Base-by-base conservation (phyloP, 2,329 filamentous ascomycete species). In the Aspergillus fumigatiaffinis region DNA sequence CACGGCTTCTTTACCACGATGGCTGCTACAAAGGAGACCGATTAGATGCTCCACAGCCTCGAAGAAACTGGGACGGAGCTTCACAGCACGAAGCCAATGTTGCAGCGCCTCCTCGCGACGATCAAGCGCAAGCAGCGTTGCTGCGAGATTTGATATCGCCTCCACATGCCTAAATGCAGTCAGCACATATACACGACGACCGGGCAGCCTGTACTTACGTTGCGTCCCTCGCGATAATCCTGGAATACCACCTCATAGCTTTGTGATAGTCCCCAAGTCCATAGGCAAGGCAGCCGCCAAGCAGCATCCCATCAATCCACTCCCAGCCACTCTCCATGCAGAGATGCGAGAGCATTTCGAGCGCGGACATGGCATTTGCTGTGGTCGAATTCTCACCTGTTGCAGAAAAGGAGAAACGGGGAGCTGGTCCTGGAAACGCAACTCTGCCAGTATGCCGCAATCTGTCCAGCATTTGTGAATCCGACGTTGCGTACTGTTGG, bases 31-130 rank as follows among this genome's bases (percentile, higher is more conserved):
- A 20, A 97, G 75, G 50, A 97, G 79, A 1, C 92, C 91, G 29
- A 97, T 90, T 1, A 99, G 82, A 77, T 97, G 92, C 71, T 99
- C 94, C 2, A 94, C 91, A 7, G 94, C 92, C 76, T 99, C 94
- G 56, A 99, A 89, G 74, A 96, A 95, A 69, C 87, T 89, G 0
- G 94, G 94, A 8, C 90, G 87, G 56, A 90, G 79, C 68, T 87
- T 89, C 26, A 97, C 86, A n/a, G 92, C 92, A 59, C 84, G 85
- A 62, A 88, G 80, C 94, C 94, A 99, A 68, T 92, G 84, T 57
- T 86, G 82, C 70, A 96, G 88, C 6, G 94, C 94, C 68, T 97
- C 93, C 50, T 88, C 83, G 57, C 88, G 88, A 58, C 89, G 87
- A 59, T 91, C 87, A 9, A 97, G 82, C 56, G 92, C 92, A 64